Evolutionary conservation across 176 grass and related monocot genomes (phyloP).

Genomic region (Aegilops bicornis): DNA sequence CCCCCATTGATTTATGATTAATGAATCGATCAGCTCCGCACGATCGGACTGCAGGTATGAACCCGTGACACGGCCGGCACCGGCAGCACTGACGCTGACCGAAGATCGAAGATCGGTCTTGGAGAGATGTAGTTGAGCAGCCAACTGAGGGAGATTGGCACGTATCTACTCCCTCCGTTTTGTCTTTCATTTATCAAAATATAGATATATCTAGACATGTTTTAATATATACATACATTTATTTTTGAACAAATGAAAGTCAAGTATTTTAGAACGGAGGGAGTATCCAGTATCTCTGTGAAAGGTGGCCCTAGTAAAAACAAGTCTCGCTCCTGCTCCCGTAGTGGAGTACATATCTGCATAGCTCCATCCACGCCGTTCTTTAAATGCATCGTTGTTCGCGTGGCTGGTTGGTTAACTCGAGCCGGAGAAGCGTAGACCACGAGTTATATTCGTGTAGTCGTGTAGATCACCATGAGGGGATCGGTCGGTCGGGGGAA

Average conservation of each 20-base stretch:
- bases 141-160: background rate
- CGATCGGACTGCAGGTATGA: slow-evolving; percentile 9
- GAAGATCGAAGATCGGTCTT: background rate
- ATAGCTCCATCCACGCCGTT: background rate
- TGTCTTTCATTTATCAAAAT: no score
- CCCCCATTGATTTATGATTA: background rate
- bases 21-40: background rate
- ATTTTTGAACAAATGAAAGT: no score
- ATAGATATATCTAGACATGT: no score
- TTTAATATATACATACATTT: no score
- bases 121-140: background rate
- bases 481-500: background rate
- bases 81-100: background rate
- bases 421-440: background rate
- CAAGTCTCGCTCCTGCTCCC: background rate
- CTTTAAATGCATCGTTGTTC: slow-evolving; percentile 16
- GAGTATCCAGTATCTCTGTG: background rate
- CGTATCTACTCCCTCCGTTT: background rate
- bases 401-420: background rate
- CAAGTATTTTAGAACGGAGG: no score
- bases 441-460: slow-evolving; percentile 18
- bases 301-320: background rate
- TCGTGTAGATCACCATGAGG: background rate
- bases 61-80: background rate
- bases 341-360: background rate